Evolutionary conservation across 805 yeast species (phyloP).

Genomic region (Ogataea trehaloabstinens): DNA sequence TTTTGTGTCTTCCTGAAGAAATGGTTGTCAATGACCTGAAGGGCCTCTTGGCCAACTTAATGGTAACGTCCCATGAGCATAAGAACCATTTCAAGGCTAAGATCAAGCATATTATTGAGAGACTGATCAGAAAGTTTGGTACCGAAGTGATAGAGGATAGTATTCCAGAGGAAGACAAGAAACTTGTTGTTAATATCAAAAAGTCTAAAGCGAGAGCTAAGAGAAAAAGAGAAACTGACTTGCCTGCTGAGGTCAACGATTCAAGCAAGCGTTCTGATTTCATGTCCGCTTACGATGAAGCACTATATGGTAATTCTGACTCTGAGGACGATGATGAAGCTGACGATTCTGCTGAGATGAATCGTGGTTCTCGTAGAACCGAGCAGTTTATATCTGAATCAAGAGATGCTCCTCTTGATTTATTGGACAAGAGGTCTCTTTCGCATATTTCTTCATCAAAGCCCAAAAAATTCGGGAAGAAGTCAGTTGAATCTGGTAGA

Average conservation of each 20-base stretch:
- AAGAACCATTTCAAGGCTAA: constrained; percentile 92
- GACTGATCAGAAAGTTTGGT: constrained; percentile 89
- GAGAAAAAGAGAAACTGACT: constrained; percentile 49
- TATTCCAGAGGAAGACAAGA: constrained; percentile 89
- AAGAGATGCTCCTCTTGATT: constrained; percentile 75
- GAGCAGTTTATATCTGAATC: constrained; percentile 75
- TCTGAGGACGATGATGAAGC: constrained; percentile 54
- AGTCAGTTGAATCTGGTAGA: constrained; percentile 36
- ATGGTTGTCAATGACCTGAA: constrained; percentile 63
- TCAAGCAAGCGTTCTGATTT: constrained; percentile 37
- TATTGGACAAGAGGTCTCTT: constrained; percentile 79
- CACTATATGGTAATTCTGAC: constrained; percentile 73
- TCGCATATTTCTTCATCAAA: constrained; percentile 87
- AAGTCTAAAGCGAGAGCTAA: constrained; percentile 83
- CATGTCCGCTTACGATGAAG: constrained; percentile 90
- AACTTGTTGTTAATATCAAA: constrained; percentile 78
- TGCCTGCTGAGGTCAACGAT: constrained; percentile 17
- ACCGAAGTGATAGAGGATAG: constrained; percentile 73
- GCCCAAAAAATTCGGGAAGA: constrained; percentile 60
- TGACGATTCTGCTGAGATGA: constrained; percentile 18
- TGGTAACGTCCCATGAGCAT: constrained; percentile 95
- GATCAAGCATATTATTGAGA: constrained; percentile 89
- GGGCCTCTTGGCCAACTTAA: constrained; percentile 64
- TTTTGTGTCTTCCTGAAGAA: constrained; percentile 78
- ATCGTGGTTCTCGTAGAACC: constrained; percentile 26